phyloP scores from a whole-genome alignment of 2,329 filamentous ascomycete species.

The Neofusicoccum sp. region DNA sequence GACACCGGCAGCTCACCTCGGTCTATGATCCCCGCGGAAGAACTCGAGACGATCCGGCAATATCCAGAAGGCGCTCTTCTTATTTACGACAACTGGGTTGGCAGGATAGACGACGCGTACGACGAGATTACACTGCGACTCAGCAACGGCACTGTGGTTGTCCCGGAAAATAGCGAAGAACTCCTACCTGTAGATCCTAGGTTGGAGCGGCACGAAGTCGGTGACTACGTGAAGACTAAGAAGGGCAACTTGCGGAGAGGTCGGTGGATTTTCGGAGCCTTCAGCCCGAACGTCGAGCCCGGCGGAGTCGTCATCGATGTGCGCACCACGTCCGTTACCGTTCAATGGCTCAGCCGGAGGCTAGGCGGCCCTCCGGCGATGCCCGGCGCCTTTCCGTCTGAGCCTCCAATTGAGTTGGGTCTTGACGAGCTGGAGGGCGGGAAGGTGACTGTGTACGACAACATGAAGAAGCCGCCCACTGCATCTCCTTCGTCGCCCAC shows the following conservation, averaged over 20 bases:
- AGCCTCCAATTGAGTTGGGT: constrained; percentile 33
- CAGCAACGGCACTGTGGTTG: constrained; percentile 54
- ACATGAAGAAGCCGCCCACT: constrained; percentile 25
- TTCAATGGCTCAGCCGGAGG: constrained; percentile 54
- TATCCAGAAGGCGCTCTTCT: constrained; percentile 53
- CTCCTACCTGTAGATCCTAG: constrained; percentile 35
- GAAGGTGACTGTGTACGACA: constrained; percentile 45
- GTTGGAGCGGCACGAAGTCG: constrained; percentile 42
- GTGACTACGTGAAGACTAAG: constrained; percentile 52
- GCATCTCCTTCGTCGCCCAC: constrained; percentile 21
- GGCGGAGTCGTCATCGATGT: constrained; percentile 55
- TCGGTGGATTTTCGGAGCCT: constrained; percentile 53
- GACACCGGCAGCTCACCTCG: constrained; percentile 26
- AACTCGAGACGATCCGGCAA: constrained; percentile 46
- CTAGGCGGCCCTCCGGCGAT: constrained; percentile 28
- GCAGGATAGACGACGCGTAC: constrained; percentile 50
- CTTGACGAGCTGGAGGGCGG: constrained; percentile 44
- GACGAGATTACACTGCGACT: constrained; percentile 53
- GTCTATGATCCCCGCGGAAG: constrained; percentile 41
- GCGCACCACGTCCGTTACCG: constrained; percentile 44
- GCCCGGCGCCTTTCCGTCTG: constrained; percentile 21
- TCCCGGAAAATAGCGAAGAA: constrained; percentile 48
- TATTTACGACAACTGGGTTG: constrained; percentile 57
- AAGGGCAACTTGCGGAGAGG: constrained; percentile 53
- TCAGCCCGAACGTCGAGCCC: constrained; percentile 49